Base-by-base conservation (phyloP, 2,329 filamentous ascomycete species). In the Byssoonygena ceratinophila region DNA sequence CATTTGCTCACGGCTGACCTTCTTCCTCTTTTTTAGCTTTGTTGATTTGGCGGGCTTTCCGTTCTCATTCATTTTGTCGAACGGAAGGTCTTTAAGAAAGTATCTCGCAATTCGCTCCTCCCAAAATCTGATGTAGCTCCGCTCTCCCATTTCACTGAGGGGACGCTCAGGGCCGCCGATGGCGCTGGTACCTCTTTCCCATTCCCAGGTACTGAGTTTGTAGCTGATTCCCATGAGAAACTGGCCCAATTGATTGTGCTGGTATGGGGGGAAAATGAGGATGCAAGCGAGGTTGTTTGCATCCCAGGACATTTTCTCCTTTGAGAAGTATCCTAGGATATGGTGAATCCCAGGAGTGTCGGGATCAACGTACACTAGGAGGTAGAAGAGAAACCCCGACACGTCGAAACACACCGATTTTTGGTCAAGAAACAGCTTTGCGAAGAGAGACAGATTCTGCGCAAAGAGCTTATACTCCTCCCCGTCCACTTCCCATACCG, bases 351-450 rank as follows among this genome's bases (percentile, higher is more conserved):
- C 54, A 45, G 66, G 59, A 63, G 73, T 64, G 2, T 62, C 46
- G 0, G 75, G 76, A 60, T 79, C 73, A 7, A 82, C 85, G 63
- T 90, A 85, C 41, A 92, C 85, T 50, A 97, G 81, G 3, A 94
- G 79, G 67, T 94, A 97, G 75, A 95, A 98, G 60, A 94, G 83
- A 71, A 98, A 98, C 48, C 86, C 87, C 3, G 83, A 82, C 43
- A 96, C 90, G 64, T 98, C 92, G 74, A 95, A 98, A 71, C 96
- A 97, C 60, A 98, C 90, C 6, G 88, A 95, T 66, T 98, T 98
- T 65, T 94, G 95, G 68, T 97, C 90, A 58, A 98, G 84, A 68
- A 97, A 98, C 41, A 98, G 81, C 70, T 97, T 98, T 25, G 89
- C 90, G 67, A 97, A 96, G 43, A 98, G 82, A 8, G 87, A 96